Evolutionary conservation across 768 basidiomycete species (phyloP), one percentile per base, ranked within the genome.

Genomic region (Phaeotremella skinneri): DNA sequence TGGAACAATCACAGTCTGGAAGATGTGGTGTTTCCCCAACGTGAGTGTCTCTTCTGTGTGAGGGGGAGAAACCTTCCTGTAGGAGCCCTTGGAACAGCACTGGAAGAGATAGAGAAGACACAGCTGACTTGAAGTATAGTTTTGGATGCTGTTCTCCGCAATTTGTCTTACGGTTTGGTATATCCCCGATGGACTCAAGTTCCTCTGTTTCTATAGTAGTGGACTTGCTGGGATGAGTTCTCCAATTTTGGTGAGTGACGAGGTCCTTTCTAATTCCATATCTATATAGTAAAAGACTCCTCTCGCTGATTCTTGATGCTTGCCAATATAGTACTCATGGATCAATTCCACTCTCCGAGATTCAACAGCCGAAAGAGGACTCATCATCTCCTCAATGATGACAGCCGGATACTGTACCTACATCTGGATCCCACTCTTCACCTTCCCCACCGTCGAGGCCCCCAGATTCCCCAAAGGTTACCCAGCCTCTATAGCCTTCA

Each of bases 341-440:
- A 50, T 69, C 53, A 68, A 69, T 37, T 54, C 62, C 27, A 54
- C 53, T 4, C 39, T 66, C 9, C 43, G 56, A 6, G 52, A 64
- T 14, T 61, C 56, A 5, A 61, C 64, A 16, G 70, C 63, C 26
- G 62, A 58, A n/a, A 56, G 70, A 31, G 70, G 64, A 2, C 32
- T 69, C 1, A 58, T 69, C 32, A 68, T 69, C 47, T 55, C 56
- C 17, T 56, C 56, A 23, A 72, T 69, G 67, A 72, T 72, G 70
- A 67, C 67, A 0, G 11, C 56, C 29, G 70, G 70, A 0, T 72
- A 66, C 56, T 53, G 56, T 52, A 58, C 56, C 2, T 56, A 67
- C n/a, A 58, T 69, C 58, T 66, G 62, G 62, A 59, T 72, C 2
- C 70, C 70, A 0, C 55, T 72, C 1, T 65, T 72, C 53, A 72